These are phyloP conservation scores for Blepharisma japonicum DNA, from an alignment of 73 alveolate genomes.

Conservation along the genomic window DNA sequence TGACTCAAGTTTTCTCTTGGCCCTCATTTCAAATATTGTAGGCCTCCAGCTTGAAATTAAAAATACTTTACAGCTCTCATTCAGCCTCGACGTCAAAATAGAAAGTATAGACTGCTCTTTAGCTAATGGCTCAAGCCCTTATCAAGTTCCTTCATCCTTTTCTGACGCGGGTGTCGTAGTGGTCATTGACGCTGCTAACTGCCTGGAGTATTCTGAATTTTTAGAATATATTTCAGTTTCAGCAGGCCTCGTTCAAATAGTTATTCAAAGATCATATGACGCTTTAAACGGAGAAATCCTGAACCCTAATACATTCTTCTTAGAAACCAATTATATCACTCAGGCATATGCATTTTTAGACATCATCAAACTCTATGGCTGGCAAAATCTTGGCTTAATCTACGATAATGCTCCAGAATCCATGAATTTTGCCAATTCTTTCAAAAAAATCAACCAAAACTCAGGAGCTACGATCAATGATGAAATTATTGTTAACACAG, in stretches of 20 bases:
- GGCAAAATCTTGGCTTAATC: slow-evolving; percentile 7
- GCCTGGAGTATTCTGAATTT: neutral
- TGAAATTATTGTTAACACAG: neutral
- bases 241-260: neutral
- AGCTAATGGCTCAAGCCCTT: no score
- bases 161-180: neutral
- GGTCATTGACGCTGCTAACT: slow-evolving; percentile 16
- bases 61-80: no score
- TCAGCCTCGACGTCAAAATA: no score
- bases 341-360: neutral
- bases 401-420: neutral
- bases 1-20: no score
- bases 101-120: no score
- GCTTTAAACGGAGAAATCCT: neutral
- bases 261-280: neutral
- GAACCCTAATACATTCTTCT: neutral
- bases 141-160: neutral
- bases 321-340: neutral
- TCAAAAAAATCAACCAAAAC: neutral
- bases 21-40: no score
- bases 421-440: slow-evolving; percentile 5
- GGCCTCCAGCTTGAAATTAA: no score
- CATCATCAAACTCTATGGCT: neutral
- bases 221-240: neutral
- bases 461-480: neutral